These are phyloP conservation scores for Claviceps citrina DNA, from an alignment of 2,329 filamentous ascomycete species.

Conservation along the genomic window DNA sequence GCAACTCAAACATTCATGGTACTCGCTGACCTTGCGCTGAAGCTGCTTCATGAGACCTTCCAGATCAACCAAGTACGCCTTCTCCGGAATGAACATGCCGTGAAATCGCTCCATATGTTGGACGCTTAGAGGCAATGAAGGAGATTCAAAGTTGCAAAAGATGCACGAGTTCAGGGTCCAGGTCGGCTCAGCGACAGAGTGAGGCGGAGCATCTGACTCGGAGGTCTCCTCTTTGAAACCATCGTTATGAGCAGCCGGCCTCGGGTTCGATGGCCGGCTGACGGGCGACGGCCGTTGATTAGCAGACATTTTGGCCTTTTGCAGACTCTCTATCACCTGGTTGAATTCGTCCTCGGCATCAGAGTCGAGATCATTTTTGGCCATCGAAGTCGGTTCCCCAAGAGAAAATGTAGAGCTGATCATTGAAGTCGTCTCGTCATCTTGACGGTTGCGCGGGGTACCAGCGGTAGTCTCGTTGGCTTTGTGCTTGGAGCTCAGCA, in stretches of 20 bases:
- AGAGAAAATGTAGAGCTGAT: conserved; percentile 86
- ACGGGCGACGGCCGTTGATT: conserved; percentile 33
- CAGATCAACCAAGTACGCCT: conserved; percentile 64
- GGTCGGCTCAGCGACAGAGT: conserved; percentile 19
- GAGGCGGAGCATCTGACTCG: conserved; percentile 25
- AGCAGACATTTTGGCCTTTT: conserved; percentile 53
- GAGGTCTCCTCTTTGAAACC: conserved; percentile 26
- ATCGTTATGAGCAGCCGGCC: conserved; percentile 25
- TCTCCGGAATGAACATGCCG: conserved; percentile 92
- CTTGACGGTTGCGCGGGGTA: conserved; percentile 20
- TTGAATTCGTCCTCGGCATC: conserved; percentile 62
- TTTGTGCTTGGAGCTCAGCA: conserved; percentile 82
- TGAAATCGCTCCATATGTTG: conserved; percentile 85
- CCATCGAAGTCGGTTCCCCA: conserved; percentile 53
- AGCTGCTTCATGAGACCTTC: conserved; percentile 69
- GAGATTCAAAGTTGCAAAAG: conserved; percentile 82
- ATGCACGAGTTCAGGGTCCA: conserved; percentile 49
- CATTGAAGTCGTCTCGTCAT: conserved; percentile 64
- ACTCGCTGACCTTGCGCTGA: conserved; percentile 62
- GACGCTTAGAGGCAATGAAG: conserved; percentile 59
- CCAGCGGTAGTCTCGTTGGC: conserved; percentile 33
- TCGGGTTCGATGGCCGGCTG: conserved; percentile 38
- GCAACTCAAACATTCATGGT: conserved; percentile 77
- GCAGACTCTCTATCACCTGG: conserved; percentile 61
- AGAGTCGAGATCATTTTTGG: conserved; percentile 38